Base-by-base conservation (phyloP, 176 grass and related monocot species). In the Cenchrus purpureus region DNA sequence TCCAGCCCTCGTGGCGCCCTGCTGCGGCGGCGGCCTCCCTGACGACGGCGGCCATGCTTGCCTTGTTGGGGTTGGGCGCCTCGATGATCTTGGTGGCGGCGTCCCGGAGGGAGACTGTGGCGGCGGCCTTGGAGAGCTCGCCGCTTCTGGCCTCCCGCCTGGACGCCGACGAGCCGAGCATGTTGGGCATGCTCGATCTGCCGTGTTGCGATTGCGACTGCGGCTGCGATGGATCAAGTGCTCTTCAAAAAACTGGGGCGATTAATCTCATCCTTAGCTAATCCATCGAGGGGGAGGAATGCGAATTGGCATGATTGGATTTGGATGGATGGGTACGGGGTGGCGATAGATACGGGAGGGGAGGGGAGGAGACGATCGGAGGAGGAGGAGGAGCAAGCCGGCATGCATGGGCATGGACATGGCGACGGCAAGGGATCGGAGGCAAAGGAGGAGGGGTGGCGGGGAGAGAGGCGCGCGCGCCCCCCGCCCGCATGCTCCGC, bases 1-100 rank as follows among this genome's bases (percentile, higher is more conserved):
- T 82, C 95, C 92, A 97, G 15, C 95, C 95, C 83, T 97, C 90
- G 76, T 86, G 77, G 29, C 89, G 88, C 48, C 91, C 82, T 3
- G 81, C 87, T 29, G 81, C 59, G 67, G 44, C 6, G 42, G 15
- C 48, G 73, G 63, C 19, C 16, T 17, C 76, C 76, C 32, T 13
- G 29, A 17, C 43, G 7, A 10, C 43, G 76, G 66, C 75, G 10
- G 20, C 45, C 58, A 65, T 63, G 81, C 12, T 40, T 4, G 37
- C 37, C 37, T 40, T 56, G 54, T 19, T 56, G 43, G 46, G 6
- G 12, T n/a, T 70, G 67, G 42, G 9, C 40, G 40, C 37, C 32
- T 70, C 67, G 67, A 10, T 16, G 9, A 14, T 8, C 67, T 69
- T 69, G 40, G 40, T 69, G 17, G 67, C 40, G 42, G 17, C 42